Base-by-base conservation (phyloP, 1,284 basidiomycete genomes). In the Ceratobasidium sp. region DNA sequence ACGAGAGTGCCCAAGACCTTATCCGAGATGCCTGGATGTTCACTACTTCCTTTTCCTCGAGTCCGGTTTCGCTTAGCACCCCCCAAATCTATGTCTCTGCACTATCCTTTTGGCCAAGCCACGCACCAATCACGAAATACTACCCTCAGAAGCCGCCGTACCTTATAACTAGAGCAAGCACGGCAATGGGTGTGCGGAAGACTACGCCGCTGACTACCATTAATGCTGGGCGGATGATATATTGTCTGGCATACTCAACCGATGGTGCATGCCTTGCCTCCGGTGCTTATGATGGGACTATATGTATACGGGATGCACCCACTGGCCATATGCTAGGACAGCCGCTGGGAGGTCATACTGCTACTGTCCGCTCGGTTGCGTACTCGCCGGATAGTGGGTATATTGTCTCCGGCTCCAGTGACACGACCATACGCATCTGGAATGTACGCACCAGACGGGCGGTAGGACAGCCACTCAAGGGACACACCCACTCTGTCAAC, bases 281-380 rank as follows among this genome's bases (percentile, higher is more conserved):
- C 11, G 74, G 58, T 14, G 61, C 54, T 27, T 2, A 53, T 24
- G 76, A 75, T 46, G 14, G 51, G 7, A 56, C 76, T 2, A n/a
- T 76, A 19, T 29, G 66, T 22, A n/a, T 76, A 9, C 73, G 75
- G 75, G 66, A 76, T 71, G 75, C 37, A 24, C 16, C 16, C 27
- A 76, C 43, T 6, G 73, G 73, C 24, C 29, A 29, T 2, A 9
- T 7, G 4, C 3, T 69, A 13, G 7, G 11, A 16, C 16, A 11
- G 46, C 46, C 41, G 7, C n/a, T 74, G 13, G 19, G 14, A 43
- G 31, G 41, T 11, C 71, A 72, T 58, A 3, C 6, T 6, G 4
- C 4, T 29, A 3, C 6, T 29, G 54, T 58, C 29, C 29, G 22
- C 13, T 34, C 59, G 14, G 69, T 68, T n/a, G 61, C 49, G 27